These are phyloP conservation scores for Lizonia empirigonia DNA, from an alignment of 2,329 filamentous ascomycete species.

Conservation along the genomic window DNA sequence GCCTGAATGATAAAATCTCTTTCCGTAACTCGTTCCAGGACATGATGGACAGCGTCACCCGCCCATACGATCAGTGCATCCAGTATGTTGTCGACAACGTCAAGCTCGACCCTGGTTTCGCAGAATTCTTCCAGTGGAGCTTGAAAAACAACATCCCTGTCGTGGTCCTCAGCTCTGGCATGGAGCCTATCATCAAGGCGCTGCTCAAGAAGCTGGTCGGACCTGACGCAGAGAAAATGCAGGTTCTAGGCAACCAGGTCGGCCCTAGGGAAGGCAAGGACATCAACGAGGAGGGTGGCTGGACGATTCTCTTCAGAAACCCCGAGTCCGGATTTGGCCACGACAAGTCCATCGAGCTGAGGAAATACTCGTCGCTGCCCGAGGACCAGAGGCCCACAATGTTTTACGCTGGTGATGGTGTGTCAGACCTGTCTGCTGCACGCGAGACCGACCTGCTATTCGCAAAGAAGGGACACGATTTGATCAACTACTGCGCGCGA, in stretches of 20 bases:
- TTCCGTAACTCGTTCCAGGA: conserved; percentile 86
- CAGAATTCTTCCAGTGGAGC: conserved; percentile 84
- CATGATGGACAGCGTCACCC: conserved; percentile 88
- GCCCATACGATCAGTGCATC: conserved; percentile 82
- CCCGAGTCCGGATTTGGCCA: conserved; percentile 85
- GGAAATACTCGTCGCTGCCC: conserved; percentile 79
- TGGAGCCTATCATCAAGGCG: conserved; percentile 88
- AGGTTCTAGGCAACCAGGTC: conserved; percentile 90
- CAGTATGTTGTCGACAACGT: conserved; percentile 79
- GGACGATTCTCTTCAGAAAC: conserved; percentile 88
- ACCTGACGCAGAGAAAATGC: conserved; percentile 75
- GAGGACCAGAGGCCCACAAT: conserved; percentile 73
- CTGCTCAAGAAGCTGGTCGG: conserved; percentile 81
- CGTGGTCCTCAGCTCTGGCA: conserved; percentile 88
- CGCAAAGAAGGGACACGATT: conserved; percentile 87
- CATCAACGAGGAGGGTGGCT: conserved; percentile 80
- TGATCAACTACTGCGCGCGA: conserved; percentile 84
- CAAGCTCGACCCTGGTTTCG: conserved; percentile 85
- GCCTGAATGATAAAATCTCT: conserved; percentile 70
- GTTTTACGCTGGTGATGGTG: conserved; percentile 94
- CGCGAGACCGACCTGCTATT: conserved; percentile 92
- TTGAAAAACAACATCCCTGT: conserved; percentile 83
- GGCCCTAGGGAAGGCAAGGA: conserved; percentile 71
- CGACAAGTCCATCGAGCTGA: conserved; percentile 91
- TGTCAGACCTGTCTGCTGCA: conserved; percentile 89